phyloP scores from a whole-genome alignment of 2,329 filamentous ascomycete genomes.

The Monilinia vaccinii-corymbosi region DNA sequence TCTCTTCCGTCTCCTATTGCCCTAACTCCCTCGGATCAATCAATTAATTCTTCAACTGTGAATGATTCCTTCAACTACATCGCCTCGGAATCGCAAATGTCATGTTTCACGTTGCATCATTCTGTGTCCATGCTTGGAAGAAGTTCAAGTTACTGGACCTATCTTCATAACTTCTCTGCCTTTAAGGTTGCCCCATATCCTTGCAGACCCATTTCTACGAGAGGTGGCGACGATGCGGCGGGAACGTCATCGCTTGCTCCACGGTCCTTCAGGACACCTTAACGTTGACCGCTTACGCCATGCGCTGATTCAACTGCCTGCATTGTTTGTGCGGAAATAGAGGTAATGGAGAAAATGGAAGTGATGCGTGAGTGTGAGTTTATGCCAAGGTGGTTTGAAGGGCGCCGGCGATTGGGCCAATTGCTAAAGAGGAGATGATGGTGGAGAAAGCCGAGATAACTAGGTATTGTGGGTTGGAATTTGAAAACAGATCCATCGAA shows the following conservation, averaged over 20 bases:
- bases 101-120: background rate
- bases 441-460: background rate
- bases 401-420: background rate
- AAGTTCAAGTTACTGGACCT: background rate
- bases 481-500: background rate
- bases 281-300: background rate
- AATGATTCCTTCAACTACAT: background rate
- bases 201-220: conserved; percentile 7
- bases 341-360: background rate
- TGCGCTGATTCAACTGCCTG: background rate
- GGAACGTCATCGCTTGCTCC: background rate
- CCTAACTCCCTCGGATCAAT: background rate
- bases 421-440: background rate
- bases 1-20: background rate
- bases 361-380: background rate
- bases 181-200: background rate
- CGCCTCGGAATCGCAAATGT: background rate
- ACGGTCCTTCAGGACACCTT: background rate
- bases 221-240: conserved; percentile 3
- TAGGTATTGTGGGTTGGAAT: background rate
- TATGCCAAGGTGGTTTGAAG: background rate
- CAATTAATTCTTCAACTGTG: background rate
- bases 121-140: background rate
- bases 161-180: background rate
- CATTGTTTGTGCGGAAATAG: background rate